Base-by-base conservation (phyloP, 345 rosid genomes). In the Ricinus communis region DNA sequence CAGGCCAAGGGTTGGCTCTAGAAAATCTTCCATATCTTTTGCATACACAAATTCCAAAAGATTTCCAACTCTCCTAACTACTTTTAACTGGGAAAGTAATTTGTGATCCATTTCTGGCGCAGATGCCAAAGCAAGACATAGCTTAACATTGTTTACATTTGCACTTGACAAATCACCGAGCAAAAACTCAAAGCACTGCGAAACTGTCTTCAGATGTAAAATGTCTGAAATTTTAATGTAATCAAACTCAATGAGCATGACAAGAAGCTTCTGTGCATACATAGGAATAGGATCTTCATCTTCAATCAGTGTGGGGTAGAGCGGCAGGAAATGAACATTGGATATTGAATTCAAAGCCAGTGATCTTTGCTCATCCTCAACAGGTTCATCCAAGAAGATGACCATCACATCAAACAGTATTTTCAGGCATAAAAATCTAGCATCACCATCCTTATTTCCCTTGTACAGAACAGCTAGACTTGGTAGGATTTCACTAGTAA, bases 211-310 rank as follows among this genome's bases (percentile, higher is more conserved):
- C 65, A 77, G 91, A 64, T 88, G 90, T 66, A 95, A 82, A 73
- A 95, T 86, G 85, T 89, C 85, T 2, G 90, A 79, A 71, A 92
- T 81, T 73, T 88, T 87, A 55, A 95, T 92, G 81, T 81, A 87
- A 57, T 82, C 73, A 25, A 82, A 84, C 77, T 92, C 98, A 36
- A 92, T 89, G 50, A 95, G 91, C 97, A 95, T 95, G 81, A 95
- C 87, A 22, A 95, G 90, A 62, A 95, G 91, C 88, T 89, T 95
- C 81, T 95, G 97, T 0, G 97, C 97, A 74, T 92, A 90, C 81
- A 91, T 93, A 66, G 99, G 98, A 72, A 92, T 92, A 64, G 96
- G 99, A 74, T 95, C 99, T 84, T 95, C 99, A 76, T 95, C 99
- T 81, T 89, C 93, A 81, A 90, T 86, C 76, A 95, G 71, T 71